Base-by-base conservation (phyloP, 148 eudicot genomes). In the Vaccinium corymbosum region DNA sequence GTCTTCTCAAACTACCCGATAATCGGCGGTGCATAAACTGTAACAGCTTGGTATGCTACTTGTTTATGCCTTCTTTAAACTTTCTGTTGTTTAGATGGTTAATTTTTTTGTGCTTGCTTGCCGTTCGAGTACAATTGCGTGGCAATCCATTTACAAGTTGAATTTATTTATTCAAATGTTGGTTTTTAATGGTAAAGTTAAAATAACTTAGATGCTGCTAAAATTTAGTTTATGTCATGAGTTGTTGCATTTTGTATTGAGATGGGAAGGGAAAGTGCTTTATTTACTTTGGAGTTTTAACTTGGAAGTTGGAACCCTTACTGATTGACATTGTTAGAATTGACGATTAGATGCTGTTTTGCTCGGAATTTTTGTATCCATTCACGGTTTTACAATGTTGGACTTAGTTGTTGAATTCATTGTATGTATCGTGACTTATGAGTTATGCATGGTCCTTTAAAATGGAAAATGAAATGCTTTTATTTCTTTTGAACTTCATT, bases 21-120 rank as follows among this genome's bases (percentile, higher is more conserved):
- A 94, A 94, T 79, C 91, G 94, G 16, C 86, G 90, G 85, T 94
- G 98, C 88, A 91, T 94, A 70, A 94, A 94, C 84, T 94, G 98
- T 85, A 92, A 90, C 86, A 88, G 86, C 80, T 73, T 91, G 93
- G 94, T 92, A 92, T 80, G 87, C 50, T 71, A 27, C 29, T 70
- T 84, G 3, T 56, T 62, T 50, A 49, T 50, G 16, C 76, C 62
- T 49, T 38, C n/a, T 49, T 3, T 29, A 20, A 57, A 49, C 73
- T 27, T 80, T 68, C 16, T 27, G 16, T 68, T 68, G 29, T n/a
- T 22, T 20, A 50, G 32, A 11, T 50, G 57, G 79, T 50, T 42
- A 29, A 10, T 19, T 46, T 25, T 72, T 8, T 46, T 5, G 17
- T 48, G 78, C 19, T 7, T 80, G 29, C 11, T 80, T 80, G 70